phyloP scores from a whole-genome alignment of 192 early-diverging fungal species.

The Endogone sp. region DNA sequence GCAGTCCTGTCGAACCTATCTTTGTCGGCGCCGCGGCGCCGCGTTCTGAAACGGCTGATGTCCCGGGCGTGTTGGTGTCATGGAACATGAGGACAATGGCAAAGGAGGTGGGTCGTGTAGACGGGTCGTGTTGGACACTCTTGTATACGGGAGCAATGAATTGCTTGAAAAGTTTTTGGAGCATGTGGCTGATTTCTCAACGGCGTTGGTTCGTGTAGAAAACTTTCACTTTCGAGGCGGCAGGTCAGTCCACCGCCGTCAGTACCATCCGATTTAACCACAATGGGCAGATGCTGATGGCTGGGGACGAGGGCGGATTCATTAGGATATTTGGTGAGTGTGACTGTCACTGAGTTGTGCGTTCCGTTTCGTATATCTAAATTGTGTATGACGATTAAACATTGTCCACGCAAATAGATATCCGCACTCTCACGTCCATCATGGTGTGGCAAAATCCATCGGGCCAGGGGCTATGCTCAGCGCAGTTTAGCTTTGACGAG shows the following conservation, averaged over 20 bases:
- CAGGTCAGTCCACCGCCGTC: conserved; percentile 28
- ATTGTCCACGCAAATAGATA: conserved; percentile 29
- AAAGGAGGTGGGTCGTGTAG: not conserved
- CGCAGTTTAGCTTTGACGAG: conserved; percentile 63
- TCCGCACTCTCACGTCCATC: conserved; percentile 46
- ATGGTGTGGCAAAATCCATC: conserved; percentile 48
- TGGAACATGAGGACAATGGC: conserved; percentile 55
- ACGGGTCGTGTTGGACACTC: no score
- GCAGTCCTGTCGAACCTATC: conserved; percentile 49
- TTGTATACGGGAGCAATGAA: no score
- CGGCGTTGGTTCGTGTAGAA: conserved; percentile 18
- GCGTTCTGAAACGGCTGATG: conserved; percentile 13
- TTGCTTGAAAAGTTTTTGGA: no score
- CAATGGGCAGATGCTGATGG: conserved; percentile 57
- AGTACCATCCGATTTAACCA: conserved; percentile 58
- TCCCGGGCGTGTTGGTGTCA: conserved; percentile 39
- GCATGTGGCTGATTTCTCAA: no score
- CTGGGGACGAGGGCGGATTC: conserved; percentile 45
- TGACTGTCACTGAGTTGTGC: no score
- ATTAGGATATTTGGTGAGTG: conserved; percentile 49
- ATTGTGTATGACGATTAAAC: no score
- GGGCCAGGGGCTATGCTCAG: conserved; percentile 32
- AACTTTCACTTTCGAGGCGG: conserved; percentile 24
- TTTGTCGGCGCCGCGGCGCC: conserved; percentile 45
- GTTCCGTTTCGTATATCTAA: no score